phyloP scores from a whole-genome alignment of 768 basidiomycete genomes.

The Boletus patriciae region DNA sequence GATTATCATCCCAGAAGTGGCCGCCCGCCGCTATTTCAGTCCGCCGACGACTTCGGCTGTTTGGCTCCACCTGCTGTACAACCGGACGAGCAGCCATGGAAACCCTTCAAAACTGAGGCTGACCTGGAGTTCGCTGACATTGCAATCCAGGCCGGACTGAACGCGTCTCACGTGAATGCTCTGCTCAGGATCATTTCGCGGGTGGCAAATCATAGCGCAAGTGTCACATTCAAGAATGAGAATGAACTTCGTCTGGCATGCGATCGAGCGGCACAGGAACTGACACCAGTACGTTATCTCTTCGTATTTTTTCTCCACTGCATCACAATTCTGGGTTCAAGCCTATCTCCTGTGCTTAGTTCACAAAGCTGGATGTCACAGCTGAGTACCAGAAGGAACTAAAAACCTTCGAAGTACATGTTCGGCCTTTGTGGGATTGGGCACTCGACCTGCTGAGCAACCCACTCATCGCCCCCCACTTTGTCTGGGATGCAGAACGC shows the following conservation, averaged over 20 bases:
- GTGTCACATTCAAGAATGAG: neutral
- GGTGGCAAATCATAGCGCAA: neutral
- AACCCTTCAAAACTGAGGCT: neutral
- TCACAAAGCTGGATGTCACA: neutral
- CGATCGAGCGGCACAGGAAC: neutral
- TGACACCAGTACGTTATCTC: neutral
- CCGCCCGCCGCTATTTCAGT: neutral
- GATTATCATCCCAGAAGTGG: neutral
- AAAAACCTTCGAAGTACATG: neutral
- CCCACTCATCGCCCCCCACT: conserved; percentile 6
- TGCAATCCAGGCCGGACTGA: neutral
- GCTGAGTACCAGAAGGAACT: conserved; percentile 1
- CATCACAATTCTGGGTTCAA: neutral
- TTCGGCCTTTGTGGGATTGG: conserved; percentile 6
- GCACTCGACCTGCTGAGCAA: conserved; percentile 4
- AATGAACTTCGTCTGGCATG: neutral
- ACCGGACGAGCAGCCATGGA: neutral
- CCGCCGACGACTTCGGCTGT: neutral
- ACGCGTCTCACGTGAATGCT: neutral
- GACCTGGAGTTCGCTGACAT: neutral
- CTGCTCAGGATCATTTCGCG: neutral
- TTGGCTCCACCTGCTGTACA: neutral
- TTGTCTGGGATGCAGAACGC: conserved; percentile 20
- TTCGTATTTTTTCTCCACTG: neutral
- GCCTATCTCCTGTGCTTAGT: neutral